Base-by-base conservation (phyloP, 306 rosid species). In the Citrullus amarus region DNA sequence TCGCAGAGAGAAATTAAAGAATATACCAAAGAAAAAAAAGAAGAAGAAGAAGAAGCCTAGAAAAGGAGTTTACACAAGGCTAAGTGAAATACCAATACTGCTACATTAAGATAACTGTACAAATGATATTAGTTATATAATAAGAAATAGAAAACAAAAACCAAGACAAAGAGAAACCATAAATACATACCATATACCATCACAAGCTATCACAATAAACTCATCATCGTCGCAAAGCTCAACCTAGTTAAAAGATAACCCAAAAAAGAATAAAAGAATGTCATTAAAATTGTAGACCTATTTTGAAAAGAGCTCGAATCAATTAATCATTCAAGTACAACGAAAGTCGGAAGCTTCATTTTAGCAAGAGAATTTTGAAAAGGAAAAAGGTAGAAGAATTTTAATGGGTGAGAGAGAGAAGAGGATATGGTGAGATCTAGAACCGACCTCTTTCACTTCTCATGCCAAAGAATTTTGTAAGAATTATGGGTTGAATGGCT, bases 211-310 rank as follows among this genome's bases (percentile, higher is more conserved):
- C 83, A 88, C 92, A 8, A 88, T 44, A 83, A 94, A 94, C 78
- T 94, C 97, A 59, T 92, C 98, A 43, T 92, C 97, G 8, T 95
- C 96, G 80, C 90, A 91, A 79, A 92, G 97, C 83, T 95, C 97
- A 69, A 95, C 93, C 99, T 95, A 71, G 50, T 62, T 48, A 18
- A 53, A 53, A 36, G 46, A 34, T 41, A n/a, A 20, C 5, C 16
- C 44, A 78, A 60, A 6, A 15, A 36, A 4, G 39, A 18, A 28
- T 58, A 59, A 39, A 58, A 53, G 50, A 34, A 78, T 39, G 28
- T 77, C 67, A 75, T 58, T 55, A 77, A 82, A 43, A 22, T 48
- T 71, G 50, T 22, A 44, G 50, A 71, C 39, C 36, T 69, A 69
- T 43, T 67, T 71, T 14, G 20, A 46, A 41, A 43, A 70, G 38